These are phyloP conservation scores for Suillus fuscotomentosus DNA, from an alignment of 768 basidiomycete genomes.

Conservation along the genomic window DNA sequence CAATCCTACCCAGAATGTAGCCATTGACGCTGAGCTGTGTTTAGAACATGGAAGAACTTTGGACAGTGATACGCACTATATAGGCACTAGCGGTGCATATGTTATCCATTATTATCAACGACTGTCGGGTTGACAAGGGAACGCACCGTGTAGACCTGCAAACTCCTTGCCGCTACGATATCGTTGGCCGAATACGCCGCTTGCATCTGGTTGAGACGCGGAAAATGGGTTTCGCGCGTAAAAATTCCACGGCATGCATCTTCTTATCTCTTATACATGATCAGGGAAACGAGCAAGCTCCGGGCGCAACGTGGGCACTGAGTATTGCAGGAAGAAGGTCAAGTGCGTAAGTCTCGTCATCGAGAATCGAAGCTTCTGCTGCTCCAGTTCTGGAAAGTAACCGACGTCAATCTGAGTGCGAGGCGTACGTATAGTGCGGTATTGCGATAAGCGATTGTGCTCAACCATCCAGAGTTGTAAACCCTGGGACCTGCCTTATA, in stretches of 20 bases:
- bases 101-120: neutral
- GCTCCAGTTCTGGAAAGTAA: neutral
- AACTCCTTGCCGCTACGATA: neutral
- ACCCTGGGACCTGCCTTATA: neutral
- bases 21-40: conserved; percentile 1
- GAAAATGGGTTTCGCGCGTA: neutral
- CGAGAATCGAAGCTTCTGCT: neutral
- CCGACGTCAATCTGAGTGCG: neutral
- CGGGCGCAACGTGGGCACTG: neutral
- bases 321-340: neutral
- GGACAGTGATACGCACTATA: neutral
- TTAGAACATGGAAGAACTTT: neutral
- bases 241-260: neutral
- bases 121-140: neutral
- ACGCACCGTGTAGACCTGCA: neutral
- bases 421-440: neutral
- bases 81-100: neutral
- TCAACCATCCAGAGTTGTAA: neutral
- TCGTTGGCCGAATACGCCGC: neutral
- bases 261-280: neutral
- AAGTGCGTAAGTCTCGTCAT: neutral
- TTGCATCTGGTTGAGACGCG: neutral
- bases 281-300: neutral
- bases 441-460: neutral
- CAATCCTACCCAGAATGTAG: neutral